These are phyloP conservation scores for Berkeleyomyces rouxiae DNA, from an alignment of 2,329 filamentous ascomycete species.

Conservation along the genomic window DNA sequence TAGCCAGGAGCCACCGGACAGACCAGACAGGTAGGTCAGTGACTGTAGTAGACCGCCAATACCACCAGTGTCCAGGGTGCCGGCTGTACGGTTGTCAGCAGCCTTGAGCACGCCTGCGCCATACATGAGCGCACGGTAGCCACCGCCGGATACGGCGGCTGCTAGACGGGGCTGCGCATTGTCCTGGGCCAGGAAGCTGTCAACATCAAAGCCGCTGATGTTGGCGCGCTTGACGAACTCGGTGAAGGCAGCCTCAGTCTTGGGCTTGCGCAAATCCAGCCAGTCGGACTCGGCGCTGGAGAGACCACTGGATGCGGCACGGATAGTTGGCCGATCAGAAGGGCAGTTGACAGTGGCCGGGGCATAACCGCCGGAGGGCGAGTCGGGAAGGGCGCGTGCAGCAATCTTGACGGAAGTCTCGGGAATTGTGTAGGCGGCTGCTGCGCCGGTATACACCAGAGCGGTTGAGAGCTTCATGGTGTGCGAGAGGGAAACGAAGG, in stretches of 20 bases:
- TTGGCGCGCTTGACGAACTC: constrained; percentile 54
- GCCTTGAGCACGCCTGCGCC: constrained; percentile 66
- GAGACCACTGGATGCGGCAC: constrained; percentile 38
- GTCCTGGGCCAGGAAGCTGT: constrained; percentile 44
- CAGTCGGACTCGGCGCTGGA: constrained; percentile 57
- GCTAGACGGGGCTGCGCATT: constrained; percentile 40
- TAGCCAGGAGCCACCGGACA: constrained; percentile 74
- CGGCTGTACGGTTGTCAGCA: constrained; percentile 54
- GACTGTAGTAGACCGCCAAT: constrained; percentile 69
- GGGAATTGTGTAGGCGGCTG: constrained; percentile 3
- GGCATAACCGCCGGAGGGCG: constrained; percentile 46
- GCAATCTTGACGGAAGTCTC: neutral
- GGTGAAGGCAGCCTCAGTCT: constrained; percentile 59
- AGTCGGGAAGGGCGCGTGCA: constrained; percentile 22
- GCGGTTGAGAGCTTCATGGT: constrained; percentile 9
- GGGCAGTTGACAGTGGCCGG: constrained; percentile 56
- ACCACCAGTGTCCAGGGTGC: constrained; percentile 37
- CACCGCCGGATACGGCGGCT: constrained; percentile 67
- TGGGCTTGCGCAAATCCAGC: constrained; percentile 53
- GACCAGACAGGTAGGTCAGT: constrained; percentile 61
- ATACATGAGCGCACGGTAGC: constrained; percentile 73
- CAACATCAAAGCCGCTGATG: constrained; percentile 66
- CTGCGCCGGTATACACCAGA: constrained; percentile 10
- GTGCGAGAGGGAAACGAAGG: neutral
- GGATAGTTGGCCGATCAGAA: constrained; percentile 47